Base-by-base conservation (phyloP, 1,284 basidiomycete genomes). In the Malassezia dermatis region DNA sequence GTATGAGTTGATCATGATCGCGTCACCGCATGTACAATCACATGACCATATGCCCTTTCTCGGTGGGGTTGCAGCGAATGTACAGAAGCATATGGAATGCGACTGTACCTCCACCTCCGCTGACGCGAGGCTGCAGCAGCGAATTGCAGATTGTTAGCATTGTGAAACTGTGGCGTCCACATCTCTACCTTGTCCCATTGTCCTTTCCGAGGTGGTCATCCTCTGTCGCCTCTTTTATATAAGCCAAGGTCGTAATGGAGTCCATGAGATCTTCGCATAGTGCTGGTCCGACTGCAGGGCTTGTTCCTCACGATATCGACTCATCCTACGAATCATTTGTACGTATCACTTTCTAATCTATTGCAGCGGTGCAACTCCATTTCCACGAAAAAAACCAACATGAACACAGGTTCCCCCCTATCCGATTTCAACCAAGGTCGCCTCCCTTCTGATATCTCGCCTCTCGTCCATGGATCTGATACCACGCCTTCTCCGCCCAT, bases 11-110 rank as follows among this genome's bases (percentile, higher is more conserved):
- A 59, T 65, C 31, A 47, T 46, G 42, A 51, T 47, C 40, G 52
- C 60, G 34, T 50, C 48, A 27, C 48, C 37, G n/a, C 48, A 50
- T 26, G 35, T 30, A 7, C 48, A 50, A 40, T 40, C 39, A 26
- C 48, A 50, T 35, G 35, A 35, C 26, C 37, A 15, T 27, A 40
- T 40, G 48, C 35, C 30, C 24, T 30, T 40, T 19, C 35, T 44
- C 61, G 4, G 59, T 62, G 27, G 60, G 61, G 48, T 50, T 51
- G 11, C 52, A 34, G 24, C 35, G 44, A 31, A 30, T n/a, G 19
- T 21, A 17, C 21, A 42, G n/a, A 28, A 31, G 28, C 21, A 32
- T 30, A 32, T 39, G 37, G 37, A 39, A 39, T 12, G 37, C 17
- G 17, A 10, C 19, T 39, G n/a, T 39, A 17, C 27, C 41, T 43